These are phyloP conservation scores for Didymella sp. DNA, from an alignment of 2,329 filamentous ascomycete genomes.

Conservation along the genomic window DNA sequence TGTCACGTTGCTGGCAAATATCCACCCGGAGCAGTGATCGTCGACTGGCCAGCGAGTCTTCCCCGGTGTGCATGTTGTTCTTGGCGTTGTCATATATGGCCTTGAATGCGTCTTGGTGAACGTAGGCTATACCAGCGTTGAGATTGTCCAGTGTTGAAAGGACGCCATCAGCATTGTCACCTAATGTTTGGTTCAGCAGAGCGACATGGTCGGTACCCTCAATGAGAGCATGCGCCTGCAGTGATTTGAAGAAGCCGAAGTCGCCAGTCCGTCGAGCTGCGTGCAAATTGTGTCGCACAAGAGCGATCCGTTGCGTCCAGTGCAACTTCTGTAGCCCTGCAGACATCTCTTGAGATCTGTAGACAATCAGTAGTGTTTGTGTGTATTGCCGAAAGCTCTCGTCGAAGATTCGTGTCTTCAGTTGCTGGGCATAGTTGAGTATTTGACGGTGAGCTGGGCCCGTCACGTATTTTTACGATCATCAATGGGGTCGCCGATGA, in stretches of 20 bases:
- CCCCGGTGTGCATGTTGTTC: constrained; percentile 43
- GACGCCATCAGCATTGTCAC: constrained; percentile 53
- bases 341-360: constrained; percentile 20
- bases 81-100: constrained; percentile 55
- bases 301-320: constrained; percentile 56
- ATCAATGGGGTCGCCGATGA: neutral
- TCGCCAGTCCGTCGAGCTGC: constrained; percentile 53
- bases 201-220: constrained; percentile 56
- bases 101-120: constrained; percentile 57
- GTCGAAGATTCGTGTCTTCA: neutral
- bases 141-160: constrained; percentile 56
- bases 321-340: constrained; percentile 48
- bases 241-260: constrained; percentile 57
- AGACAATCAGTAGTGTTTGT: neutral
- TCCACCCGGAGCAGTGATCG: constrained; percentile 53
- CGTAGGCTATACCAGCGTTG: constrained; percentile 55
- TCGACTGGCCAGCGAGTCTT: constrained; percentile 37
- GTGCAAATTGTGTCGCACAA: constrained; percentile 56
- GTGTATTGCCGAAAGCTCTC: neutral
- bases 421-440: neutral
- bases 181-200: constrained; percentile 50
- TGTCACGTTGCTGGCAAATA: constrained; percentile 54
- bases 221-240: constrained; percentile 54
- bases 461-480: neutral
- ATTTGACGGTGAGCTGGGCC: neutral